Evolutionary conservation across 345 rosid species (phyloP).

Genomic region (Citrus maxima): DNA sequence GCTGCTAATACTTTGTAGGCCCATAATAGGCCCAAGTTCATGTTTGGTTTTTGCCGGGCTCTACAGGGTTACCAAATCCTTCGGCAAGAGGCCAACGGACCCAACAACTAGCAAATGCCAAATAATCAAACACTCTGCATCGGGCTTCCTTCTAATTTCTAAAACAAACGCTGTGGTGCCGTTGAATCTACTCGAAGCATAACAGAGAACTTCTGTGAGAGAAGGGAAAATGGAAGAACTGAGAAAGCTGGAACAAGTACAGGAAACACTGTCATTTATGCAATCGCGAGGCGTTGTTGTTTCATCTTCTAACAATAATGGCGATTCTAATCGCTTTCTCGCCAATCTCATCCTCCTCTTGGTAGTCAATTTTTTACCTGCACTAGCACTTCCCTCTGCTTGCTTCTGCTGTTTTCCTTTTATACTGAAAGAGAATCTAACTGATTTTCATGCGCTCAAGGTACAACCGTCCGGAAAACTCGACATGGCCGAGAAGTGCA

Average conservation of each 20-base stretch:
- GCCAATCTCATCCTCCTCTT: conserved; percentile 53
- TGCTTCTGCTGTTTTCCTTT: background rate
- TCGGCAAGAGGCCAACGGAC: no score
- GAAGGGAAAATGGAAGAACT: conserved; percentile 59
- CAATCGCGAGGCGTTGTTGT: conserved; percentile 32
- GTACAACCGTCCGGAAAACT: conserved; percentile 70
- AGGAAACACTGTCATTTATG: conserved; percentile 49
- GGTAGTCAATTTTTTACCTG: conserved; percentile 28
- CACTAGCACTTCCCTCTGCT: background rate
- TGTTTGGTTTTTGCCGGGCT: background rate
- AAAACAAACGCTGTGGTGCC: background rate
- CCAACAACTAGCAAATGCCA: no score
- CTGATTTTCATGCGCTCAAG: conserved; percentile 23
- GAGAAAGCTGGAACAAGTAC: conserved; percentile 62
- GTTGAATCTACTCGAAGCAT: background rate
- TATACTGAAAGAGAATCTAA: background rate
- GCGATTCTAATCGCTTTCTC: conserved; percentile 57
- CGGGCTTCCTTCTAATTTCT: background rate
- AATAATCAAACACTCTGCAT: background rate
- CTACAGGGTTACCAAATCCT: background rate
- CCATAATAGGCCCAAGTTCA: background rate
- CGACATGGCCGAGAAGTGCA: conserved; percentile 37
- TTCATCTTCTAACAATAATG: conserved; percentile 21
- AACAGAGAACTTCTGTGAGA: background rate
- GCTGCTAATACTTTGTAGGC: background rate